Conservation (phyloP, 2,329 filamentous ascomycete genomes). For the Elsinoe arachidis region DNA sequence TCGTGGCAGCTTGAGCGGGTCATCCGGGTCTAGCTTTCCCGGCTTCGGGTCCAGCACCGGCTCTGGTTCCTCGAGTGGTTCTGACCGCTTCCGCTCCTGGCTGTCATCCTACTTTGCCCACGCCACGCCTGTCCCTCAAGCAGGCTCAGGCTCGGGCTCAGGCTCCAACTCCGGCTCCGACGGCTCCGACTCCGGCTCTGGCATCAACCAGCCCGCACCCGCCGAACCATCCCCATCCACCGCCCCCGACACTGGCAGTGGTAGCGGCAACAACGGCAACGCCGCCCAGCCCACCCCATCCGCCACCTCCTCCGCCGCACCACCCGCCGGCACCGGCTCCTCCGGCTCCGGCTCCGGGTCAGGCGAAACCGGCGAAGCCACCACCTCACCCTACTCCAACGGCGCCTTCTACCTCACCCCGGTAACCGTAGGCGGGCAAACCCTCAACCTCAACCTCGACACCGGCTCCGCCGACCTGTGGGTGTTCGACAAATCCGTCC, state of each 20-base stretch:
- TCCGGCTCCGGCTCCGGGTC: constrained; percentile 13
- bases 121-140: background rate
- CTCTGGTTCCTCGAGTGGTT: background rate
- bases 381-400: constrained; percentile 55
- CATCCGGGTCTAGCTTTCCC: background rate
- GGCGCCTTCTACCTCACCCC: constrained; percentile 64
- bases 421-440: constrained; percentile 61
- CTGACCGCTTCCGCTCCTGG: constrained; percentile 3
- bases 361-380: constrained; percentile 45
- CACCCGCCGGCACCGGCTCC: constrained; percentile 10
- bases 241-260: background rate
- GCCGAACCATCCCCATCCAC: constrained; percentile 1
- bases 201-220: constrained; percentile 1
- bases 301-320: background rate
- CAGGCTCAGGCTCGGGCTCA: background rate
- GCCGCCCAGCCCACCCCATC: background rate
- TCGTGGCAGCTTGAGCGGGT: background rate
- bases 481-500: constrained; percentile 54
- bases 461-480: constrained; percentile 69
- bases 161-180: background rate
- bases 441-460: constrained; percentile 62
- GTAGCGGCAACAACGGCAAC: background rate
- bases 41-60: background rate
- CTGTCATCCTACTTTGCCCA: background rate
- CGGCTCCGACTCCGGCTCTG: constrained; percentile 2